Evolutionary conservation across 305 asterid genomes (phyloP).

Genomic region (Plantago coronopus): DNA sequence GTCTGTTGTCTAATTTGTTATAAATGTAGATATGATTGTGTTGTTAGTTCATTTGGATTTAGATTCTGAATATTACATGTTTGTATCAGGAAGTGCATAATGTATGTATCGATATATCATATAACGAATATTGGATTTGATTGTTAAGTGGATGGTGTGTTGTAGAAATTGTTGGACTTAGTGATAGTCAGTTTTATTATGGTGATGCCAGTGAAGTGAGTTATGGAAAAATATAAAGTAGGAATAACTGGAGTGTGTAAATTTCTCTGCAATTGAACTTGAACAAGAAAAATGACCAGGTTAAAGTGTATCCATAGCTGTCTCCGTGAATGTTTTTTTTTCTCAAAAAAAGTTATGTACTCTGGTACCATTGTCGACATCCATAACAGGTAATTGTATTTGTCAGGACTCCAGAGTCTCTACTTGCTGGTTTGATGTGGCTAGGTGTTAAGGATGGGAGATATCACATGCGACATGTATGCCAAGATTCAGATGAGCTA

Average conservation of each 20-base stretch:
- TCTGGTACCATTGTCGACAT: conserved; percentile 15
- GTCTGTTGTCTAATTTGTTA: background rate
- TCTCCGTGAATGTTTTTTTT: conserved; percentile 1
- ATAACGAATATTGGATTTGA: no score
- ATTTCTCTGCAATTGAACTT: background rate
- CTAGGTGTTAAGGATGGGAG: conserved; percentile 81
- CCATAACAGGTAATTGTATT: conserved; percentile 27
- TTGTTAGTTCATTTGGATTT: background rate
- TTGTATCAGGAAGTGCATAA: background rate
- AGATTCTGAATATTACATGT: no score
- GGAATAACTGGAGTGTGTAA: background rate
- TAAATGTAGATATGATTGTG: background rate
- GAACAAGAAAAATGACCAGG: background rate
- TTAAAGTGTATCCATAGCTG: background rate
- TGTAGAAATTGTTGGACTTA: background rate
- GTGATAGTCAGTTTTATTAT: background rate
- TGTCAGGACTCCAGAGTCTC: conserved; percentile 80
- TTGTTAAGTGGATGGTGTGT: background rate
- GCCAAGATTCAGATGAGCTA: conserved; percentile 87
- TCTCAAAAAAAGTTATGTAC: conserved; percentile 4
- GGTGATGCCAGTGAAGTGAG: background rate
- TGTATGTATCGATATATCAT: no score
- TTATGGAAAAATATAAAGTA: background rate
- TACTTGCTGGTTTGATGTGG: conserved; percentile 98
- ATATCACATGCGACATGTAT: conserved; percentile 80